A percentile compares a stretch with the other conserved stretches of the same genome.
These are phyloP conservation scores for Aaosphaeria arxii DNA, from an alignment of 2,329 filamentous ascomycete species.

Conservation along the genomic window DNA sequence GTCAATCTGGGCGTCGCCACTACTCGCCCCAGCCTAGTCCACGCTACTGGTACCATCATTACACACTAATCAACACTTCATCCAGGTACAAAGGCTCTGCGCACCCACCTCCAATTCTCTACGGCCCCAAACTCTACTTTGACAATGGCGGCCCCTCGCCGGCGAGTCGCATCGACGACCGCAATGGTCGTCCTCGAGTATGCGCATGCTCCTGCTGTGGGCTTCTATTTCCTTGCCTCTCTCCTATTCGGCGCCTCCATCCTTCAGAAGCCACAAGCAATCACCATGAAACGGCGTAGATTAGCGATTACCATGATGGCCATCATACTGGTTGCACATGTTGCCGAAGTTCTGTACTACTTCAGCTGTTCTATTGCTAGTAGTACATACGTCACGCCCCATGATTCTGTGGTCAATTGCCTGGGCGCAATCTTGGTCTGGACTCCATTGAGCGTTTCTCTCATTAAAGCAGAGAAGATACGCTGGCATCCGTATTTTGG, in stretches of 20 bases:
- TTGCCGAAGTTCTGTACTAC: constrained; percentile 32
- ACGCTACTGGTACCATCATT: too few relatives aligned
- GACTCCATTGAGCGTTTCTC: constrained; percentile 19
- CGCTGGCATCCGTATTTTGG: constrained; percentile 35
- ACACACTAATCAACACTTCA: too few relatives aligned
- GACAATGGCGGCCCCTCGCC: too few relatives aligned
- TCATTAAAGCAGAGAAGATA: constrained; percentile 19
- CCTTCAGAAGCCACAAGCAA: constrained; percentile 26
- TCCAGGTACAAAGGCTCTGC: too few relatives aligned
- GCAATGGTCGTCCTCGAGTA: constrained; percentile 30
- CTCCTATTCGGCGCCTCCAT: constrained; percentile 23
- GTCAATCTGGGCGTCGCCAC: too few relatives aligned
- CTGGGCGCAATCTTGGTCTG: constrained; percentile 34
- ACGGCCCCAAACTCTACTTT: too few relatives aligned
- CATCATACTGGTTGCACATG: constrained; percentile 19
- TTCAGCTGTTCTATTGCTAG: constrained; percentile 27
- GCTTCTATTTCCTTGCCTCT: constrained; percentile 28
- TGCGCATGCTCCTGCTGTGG: constrained; percentile 29
- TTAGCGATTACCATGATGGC: constrained; percentile 13
- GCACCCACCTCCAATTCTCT: too few relatives aligned
- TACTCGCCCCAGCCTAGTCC: too few relatives aligned
- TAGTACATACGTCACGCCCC: constrained; percentile 24
- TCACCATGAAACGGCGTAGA: constrained; percentile 21
- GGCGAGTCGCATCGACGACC: background rate
- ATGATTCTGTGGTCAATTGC: constrained; percentile 31